phyloP scores from a whole-genome alignment of 768 basidiomycete genomes.

The Pleurotus platypus region DNA sequence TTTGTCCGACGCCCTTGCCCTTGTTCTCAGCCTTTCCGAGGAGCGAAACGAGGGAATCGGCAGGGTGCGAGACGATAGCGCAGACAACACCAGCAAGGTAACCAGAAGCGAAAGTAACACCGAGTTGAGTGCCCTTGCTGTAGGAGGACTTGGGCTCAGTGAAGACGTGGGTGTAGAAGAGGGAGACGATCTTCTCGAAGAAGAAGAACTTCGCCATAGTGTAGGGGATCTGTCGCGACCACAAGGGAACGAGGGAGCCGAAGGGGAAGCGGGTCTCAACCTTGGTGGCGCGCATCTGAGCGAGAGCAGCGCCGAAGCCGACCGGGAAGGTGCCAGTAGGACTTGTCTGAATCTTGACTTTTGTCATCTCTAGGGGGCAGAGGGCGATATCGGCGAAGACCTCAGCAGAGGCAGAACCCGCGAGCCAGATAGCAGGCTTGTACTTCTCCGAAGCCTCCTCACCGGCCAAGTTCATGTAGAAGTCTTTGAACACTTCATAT shows the following conservation, averaged over 20 bases:
- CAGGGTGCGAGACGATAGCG: slow-evolving; percentile 94
- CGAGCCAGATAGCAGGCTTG: slow-evolving; percentile 91
- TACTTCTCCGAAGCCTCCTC: slow-evolving; percentile 76
- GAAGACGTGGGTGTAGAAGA: slow-evolving; percentile 89
- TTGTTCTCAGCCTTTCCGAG: slow-evolving; percentile 88
- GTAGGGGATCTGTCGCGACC: slow-evolving; percentile 95
- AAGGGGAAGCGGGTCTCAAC: slow-evolving; percentile 80
- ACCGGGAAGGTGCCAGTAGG: slow-evolving; percentile 74
- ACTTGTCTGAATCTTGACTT: slow-evolving; percentile 87
- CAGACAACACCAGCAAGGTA: slow-evolving; percentile 95
- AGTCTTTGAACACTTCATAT: slow-evolving; percentile 95
- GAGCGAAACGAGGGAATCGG: slow-evolving; percentile 88
- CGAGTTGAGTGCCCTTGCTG: slow-evolving; percentile 81
- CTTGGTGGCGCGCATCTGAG: slow-evolving; percentile 65
- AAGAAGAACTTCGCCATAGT: slow-evolving; percentile 99
- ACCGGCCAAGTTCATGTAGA: slow-evolving; percentile 85
- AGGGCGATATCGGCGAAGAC: slow-evolving; percentile 95
- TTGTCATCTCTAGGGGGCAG: slow-evolving; percentile 92
- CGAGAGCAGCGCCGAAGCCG: slow-evolving; percentile 65
- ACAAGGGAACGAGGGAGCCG: slow-evolving; percentile 80
- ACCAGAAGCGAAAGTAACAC: slow-evolving; percentile 86
- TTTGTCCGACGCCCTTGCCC: slow-evolving; percentile 72
- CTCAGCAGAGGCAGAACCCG: slow-evolving; percentile 91
- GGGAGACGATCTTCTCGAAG: slow-evolving; percentile 83
- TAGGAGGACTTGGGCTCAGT: slow-evolving; percentile 75